Evolutionary conservation across 1,284 basidiomycete species (phyloP).

Genomic region (Wallemia mellicola): DNA sequence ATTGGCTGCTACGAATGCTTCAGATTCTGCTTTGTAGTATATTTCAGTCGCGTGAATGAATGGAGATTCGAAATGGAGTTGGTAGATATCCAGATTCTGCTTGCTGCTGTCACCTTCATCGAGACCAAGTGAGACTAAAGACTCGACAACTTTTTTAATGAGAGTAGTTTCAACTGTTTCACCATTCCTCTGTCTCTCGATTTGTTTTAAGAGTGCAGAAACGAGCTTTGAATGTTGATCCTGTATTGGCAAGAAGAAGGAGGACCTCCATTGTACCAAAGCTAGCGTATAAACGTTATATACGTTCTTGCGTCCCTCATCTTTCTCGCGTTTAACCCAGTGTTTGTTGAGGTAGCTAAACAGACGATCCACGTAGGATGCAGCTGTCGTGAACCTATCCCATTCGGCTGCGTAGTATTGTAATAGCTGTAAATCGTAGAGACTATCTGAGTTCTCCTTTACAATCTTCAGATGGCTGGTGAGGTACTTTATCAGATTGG

Average conservation of each 20-base stretch:
- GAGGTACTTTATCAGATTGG: constrained; percentile 60
- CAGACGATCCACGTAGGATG: constrained; percentile 78
- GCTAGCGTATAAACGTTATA: constrained; percentile 91
- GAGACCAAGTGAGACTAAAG: constrained; percentile 80
- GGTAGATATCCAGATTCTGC: constrained; percentile 79
- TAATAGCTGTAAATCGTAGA: constrained; percentile 62
- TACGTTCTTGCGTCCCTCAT: constrained; percentile 83
- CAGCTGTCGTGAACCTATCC: constrained; percentile 87
- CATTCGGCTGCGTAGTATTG: constrained; percentile 78
- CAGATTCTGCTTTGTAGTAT: constrained; percentile 76
- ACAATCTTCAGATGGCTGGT: constrained; percentile 39
- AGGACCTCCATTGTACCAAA: constrained; percentile 75
- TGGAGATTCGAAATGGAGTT: constrained; percentile 58
- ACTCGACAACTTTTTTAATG: constrained; percentile 86
- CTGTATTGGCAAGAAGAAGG: constrained; percentile 72
- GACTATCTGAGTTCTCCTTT: constrained; percentile 36
- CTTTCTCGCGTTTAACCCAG: constrained; percentile 96
- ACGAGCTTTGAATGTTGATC: constrained; percentile 46
- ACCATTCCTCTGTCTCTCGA: constrained; percentile 78
- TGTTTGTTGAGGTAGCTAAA: constrained; percentile 95
- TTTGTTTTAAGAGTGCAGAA: constrained; percentile 55
- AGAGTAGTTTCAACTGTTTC: constrained; percentile 76
- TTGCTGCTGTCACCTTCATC: constrained; percentile 75
- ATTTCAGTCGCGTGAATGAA: constrained; percentile 68
- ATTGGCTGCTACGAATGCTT: constrained; percentile 64